Evolutionary conservation across 2,329 filamentous ascomycete species (phyloP), one percentile per base, ranked within the genome.

Genomic region (Colletotrichum orbiculare): DNA sequence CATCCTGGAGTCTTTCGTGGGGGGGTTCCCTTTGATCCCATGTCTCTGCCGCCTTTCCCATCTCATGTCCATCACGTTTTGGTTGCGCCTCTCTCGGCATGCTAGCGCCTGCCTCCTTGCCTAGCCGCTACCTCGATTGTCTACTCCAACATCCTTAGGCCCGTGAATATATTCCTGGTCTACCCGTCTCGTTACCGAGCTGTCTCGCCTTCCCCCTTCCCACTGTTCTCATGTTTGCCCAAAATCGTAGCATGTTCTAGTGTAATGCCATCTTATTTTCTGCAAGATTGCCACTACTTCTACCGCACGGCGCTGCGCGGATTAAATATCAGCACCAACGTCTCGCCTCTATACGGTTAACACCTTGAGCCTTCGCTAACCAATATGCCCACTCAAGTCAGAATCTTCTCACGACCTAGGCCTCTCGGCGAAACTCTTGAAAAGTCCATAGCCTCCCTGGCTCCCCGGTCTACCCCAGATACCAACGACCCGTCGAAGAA

Each of bases 251-350:
- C 39, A 60, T 69, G 65, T 58, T 73, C 75, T 70, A 81, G 79
- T 85, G 83, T 85, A 82, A 96, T 96, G 92, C 91, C 91, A 83
- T 79, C 85, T 73, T 95, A 93, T 78, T 96, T 84, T 79, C 83
- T 92, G 63, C 90, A 96, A 84, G 91, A 96, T 79, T 96, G 92
- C 74, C 93, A 96, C 77, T 96, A 96, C 81, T 96, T 97, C 81
- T 96, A 92, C 83, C 92, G 92, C 83, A 96, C 90, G 78, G 91
- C 92, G 75, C 82, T 97, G 81, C 92, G 92, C 83, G 90, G 94
- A 75, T 83, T 97, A 72, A 95, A 91, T 75, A 89, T 97, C 72
- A 87, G 89, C 80, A 96, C 92, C 72, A 86, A 82, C 73, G 87
- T 97, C 78, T 93, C 91, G 70, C 89, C 91, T 71, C 82, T 93